Percentiles rank a stretch among this genome's conserved stretches.
phyloP scores from a whole-genome alignment of 2,329 filamentous ascomycete species.

The Aaosphaeria pasadenensis region DNA sequence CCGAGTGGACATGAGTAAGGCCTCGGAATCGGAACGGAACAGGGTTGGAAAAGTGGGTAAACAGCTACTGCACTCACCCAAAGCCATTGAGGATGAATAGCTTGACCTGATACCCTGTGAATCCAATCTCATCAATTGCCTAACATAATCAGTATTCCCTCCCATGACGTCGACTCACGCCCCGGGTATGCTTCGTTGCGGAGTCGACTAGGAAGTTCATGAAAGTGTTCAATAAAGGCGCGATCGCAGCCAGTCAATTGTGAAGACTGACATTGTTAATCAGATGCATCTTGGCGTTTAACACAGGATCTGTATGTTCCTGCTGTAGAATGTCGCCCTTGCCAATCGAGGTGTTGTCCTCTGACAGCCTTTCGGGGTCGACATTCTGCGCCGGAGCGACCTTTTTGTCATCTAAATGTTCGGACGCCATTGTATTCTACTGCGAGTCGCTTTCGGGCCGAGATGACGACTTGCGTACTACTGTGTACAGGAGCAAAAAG shows the following conservation, averaged over 20 bases:
- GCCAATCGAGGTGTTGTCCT: conserved; percentile 1
- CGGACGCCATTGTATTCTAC: neutral
- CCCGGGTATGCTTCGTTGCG: neutral
- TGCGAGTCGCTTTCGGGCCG: too few species aligned
- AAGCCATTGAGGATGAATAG: conserved; percentile 61
- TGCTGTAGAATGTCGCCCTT: conserved; percentile 54
- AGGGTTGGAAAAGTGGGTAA: too few species aligned
- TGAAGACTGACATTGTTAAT: conserved; percentile 59
- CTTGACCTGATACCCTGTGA: conserved; percentile 55
- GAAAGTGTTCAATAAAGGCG: too few species aligned
- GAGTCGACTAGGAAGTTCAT: neutral
- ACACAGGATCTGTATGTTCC: conserved; percentile 59
- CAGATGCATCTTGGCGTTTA: conserved; percentile 66
- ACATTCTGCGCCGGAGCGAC: neutral
- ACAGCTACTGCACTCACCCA: conserved; percentile 42
- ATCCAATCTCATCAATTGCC: conserved; percentile 54
- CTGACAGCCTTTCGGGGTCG: conserved; percentile 3
- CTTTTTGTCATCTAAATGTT: neutral
- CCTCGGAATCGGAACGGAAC: neutral
- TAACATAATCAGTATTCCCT: conserved; percentile 8
- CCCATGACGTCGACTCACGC: neutral
- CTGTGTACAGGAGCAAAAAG: too few species aligned
- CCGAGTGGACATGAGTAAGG: neutral
- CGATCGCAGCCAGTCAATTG: too few species aligned
- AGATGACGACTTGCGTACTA: too few species aligned